Base-by-base conservation (phyloP, 306 rosid species). In the Vigna radiata region DNA sequence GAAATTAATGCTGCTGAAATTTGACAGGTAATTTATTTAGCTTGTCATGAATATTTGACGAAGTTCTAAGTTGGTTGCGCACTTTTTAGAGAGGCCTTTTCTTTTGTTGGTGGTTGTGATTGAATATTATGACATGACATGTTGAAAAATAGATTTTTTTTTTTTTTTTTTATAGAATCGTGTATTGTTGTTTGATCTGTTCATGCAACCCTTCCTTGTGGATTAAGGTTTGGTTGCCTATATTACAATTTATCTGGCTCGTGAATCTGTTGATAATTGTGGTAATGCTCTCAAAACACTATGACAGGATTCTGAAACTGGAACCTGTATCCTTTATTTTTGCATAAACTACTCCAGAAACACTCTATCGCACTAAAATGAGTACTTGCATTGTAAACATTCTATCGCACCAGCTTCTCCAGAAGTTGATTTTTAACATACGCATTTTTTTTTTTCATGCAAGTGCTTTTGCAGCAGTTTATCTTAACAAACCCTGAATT, bases 221-320 rank as follows among this genome's bases (percentile, higher is more conserved):
- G 15, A 19, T 16, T 53, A 52, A 21, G 67, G 25, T 16, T 68
- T 78, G 70, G 48, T 56, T 77, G 25, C 41, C 19, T 18, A 5
- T 56, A 14, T 69, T 68, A 21, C 7, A 54, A 46, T 16, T 33
- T 65, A 47, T 33, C 43, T 31, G 9, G 6, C 44, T 44, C 36
- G 39, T 71, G 67, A 21, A 56, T 49, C 25, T 46, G 15, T 71
- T 33, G 75, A 43, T 72, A 25, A 31, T 66, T 49, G 60, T 15
- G 15, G 27, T 41, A 13, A 11, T 31, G 6, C 13, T 27, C 37
- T 36, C 27, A 10, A 37, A 59, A 33, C 12, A 23, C 67, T 27
- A 56, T 68, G 52, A 47, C 21, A 48, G 19, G 36, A 12, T 52
- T 72, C 8, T 23, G 21, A 37, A 19, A 33, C 12, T 63, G 37